Evolutionary conservation across 805 yeast species (phyloP).

Genomic region (fission yeast (Schizosaccharomyces pombe)): DNA sequence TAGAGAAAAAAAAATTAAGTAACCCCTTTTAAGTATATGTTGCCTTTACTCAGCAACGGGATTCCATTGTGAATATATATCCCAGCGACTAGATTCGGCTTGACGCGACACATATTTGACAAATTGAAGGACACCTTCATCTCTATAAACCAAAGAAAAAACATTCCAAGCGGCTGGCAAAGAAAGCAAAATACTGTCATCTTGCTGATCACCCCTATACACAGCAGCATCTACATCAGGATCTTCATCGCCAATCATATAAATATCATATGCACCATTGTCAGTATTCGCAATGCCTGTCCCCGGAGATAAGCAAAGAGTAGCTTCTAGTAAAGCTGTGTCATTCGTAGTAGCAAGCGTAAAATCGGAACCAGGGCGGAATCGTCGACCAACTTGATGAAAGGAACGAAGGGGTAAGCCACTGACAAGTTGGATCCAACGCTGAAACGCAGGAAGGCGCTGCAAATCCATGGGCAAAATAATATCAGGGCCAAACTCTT

Average conservation of each 20-base stretch:
- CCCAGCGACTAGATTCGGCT: slow-evolving; percentile 89
- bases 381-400: slow-evolving; percentile 54
- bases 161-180: slow-evolving; percentile 69
- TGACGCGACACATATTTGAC: slow-evolving; percentile 72
- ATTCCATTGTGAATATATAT: slow-evolving; percentile 26
- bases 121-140: slow-evolving; percentile 68
- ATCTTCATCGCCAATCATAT: slow-evolving; percentile 32
- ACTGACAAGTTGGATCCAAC: slow-evolving; percentile 46
- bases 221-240: slow-evolving; percentile 63
- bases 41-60: not conserved
- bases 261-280: slow-evolving; percentile 79
- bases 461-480: slow-evolving; percentile 35
- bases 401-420: slow-evolving; percentile 33
- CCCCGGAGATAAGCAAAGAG: slow-evolving; percentile 58
- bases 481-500: slow-evolving; percentile 19
- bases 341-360: slow-evolving; percentile 51
- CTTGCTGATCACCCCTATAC: slow-evolving; percentile 24
- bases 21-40: not conserved
- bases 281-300: slow-evolving; percentile 18
- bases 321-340: slow-evolving; percentile 42
- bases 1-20: not conserved
- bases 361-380: slow-evolving; percentile 87
- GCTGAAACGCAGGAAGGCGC: slow-evolving; percentile 35
- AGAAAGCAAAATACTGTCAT: slow-evolving; percentile 50
- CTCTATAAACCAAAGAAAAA: slow-evolving; percentile 54